Evolutionary conservation across 202 grass and related monocot genomes (phyloP).

Genomic region (Cymbopogon flexuosus): DNA sequence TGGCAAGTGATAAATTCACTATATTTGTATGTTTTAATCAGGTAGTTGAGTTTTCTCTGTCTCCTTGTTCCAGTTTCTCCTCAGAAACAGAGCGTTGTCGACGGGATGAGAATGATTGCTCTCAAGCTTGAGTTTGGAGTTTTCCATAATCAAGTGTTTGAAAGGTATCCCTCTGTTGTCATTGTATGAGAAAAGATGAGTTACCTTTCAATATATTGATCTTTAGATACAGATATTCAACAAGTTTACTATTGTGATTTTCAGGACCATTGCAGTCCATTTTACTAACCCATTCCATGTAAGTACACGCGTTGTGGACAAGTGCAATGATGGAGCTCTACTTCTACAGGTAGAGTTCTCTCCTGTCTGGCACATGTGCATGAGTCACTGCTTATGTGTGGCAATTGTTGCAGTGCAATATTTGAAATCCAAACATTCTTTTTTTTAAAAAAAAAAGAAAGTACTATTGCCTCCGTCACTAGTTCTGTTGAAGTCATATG

Average conservation of each 20-base stretch:
- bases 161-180: slow-evolving; percentile 53
- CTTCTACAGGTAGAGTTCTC: slow-evolving; percentile 82
- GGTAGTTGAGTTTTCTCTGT: slow-evolving; percentile 13
- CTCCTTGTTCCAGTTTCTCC: slow-evolving; percentile 45
- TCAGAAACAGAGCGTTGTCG: slow-evolving; percentile 81
- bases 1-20: slow-evolving; percentile 27
- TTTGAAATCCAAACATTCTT: neutral
- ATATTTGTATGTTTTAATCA: neutral
- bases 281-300: slow-evolving; percentile 96
- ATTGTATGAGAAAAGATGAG: neutral
- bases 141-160: slow-evolving; percentile 97
- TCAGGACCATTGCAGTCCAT: slow-evolving; percentile 95
- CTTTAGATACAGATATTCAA: slow-evolving; percentile 4
- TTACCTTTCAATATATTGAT: neutral
- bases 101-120: slow-evolving; percentile 99
- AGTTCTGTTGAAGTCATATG: neutral
- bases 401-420: neutral
- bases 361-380: neutral
- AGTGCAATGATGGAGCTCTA: slow-evolving; percentile 82
- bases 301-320: slow-evolving; percentile 65
- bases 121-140: slow-evolving; percentile 99
- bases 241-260: slow-evolving; percentile 25
- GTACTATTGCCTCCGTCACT: neutral
- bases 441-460: neutral
- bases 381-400: neutral